phyloP scores from a whole-genome alignment of 345 rosid genomes.

The Acer yangbiense region DNA sequence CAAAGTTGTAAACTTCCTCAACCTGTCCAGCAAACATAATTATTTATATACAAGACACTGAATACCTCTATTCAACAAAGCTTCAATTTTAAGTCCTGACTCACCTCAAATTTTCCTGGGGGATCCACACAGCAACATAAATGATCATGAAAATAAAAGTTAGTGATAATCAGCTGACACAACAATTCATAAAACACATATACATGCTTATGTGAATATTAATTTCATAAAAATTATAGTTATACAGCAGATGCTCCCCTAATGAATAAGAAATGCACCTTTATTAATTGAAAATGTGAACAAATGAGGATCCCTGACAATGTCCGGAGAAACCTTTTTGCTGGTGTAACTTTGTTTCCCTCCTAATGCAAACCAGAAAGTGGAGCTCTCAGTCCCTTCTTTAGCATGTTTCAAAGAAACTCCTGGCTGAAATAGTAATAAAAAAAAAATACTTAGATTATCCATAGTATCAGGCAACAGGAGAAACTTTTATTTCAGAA shows the following conservation, averaged over 20 bases:
- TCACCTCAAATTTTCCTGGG: slow-evolving; percentile 95
- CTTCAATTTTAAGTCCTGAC: slow-evolving; percentile 31
- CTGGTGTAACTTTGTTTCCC: slow-evolving; percentile 91
- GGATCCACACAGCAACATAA: slow-evolving; percentile 30
- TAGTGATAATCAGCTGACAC: slow-evolving; percentile 31
- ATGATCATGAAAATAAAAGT: slow-evolving; percentile 39
- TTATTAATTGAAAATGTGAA: slow-evolving; percentile 64
- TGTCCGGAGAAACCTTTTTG: slow-evolving; percentile 64
- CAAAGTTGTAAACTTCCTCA: slow-evolving; percentile 90
- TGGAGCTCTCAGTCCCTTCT: slow-evolving; percentile 96
- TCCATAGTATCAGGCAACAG: neutral
- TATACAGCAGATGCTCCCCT: slow-evolving; percentile 9
- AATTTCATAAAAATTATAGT: neutral
- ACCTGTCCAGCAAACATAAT: slow-evolving; percentile 53
- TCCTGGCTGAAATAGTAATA: slow-evolving; percentile 72
- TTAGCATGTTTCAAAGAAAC: slow-evolving; percentile 80
- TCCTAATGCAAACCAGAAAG: slow-evolving; percentile 97
- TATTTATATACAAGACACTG: slow-evolving; percentile 20
- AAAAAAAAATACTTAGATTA: slow-evolving; percentile 26
- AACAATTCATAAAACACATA: slow-evolving; percentile 19
- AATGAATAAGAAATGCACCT: slow-evolving; percentile 48
- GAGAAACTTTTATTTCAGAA: neutral
- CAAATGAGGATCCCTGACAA: slow-evolving; percentile 84
- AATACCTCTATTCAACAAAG: slow-evolving; percentile 14
- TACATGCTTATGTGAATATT: neutral